These are phyloP conservation scores for Macaranga tanarius DNA, from an alignment of 441 rosid genomes.

Conservation along the genomic window DNA sequence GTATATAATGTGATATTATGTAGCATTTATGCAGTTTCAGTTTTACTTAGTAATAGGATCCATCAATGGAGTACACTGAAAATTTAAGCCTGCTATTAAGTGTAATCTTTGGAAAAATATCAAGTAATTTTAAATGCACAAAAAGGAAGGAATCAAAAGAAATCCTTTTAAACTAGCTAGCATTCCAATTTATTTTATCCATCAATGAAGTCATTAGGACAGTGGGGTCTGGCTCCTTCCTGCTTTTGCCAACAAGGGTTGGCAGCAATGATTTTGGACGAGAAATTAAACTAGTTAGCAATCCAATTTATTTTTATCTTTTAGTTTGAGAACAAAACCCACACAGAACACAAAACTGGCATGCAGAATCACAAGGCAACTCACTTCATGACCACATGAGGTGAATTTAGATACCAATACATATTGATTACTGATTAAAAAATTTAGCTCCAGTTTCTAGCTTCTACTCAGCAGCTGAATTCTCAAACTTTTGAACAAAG, in stretches of 20 bases:
- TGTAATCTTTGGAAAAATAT: neutral
- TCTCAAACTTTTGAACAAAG: neutral
- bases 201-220: too few species aligned
- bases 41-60: neutral
- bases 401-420: neutral
- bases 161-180: neutral
- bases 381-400: neutral
- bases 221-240: neutral
- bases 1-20: neutral
- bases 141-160: neutral
- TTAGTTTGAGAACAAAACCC: neutral
- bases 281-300: neutral
- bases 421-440: neutral
- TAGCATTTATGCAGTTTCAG: too few species aligned
- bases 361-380: neutral
- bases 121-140: neutral
- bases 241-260: neutral
- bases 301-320: neutral
- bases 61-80: neutral
- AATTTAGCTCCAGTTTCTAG: neutral
- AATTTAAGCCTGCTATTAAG: neutral
- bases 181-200: too few species aligned
- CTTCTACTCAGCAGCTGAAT: neutral
- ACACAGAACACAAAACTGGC: neutral
- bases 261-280: neutral